Percentiles rank a stretch among this genome's conserved stretches.
phyloP scores from a whole-genome alignment of 1,139 yeast species.

The Suhomyces bribrorum region DNA sequence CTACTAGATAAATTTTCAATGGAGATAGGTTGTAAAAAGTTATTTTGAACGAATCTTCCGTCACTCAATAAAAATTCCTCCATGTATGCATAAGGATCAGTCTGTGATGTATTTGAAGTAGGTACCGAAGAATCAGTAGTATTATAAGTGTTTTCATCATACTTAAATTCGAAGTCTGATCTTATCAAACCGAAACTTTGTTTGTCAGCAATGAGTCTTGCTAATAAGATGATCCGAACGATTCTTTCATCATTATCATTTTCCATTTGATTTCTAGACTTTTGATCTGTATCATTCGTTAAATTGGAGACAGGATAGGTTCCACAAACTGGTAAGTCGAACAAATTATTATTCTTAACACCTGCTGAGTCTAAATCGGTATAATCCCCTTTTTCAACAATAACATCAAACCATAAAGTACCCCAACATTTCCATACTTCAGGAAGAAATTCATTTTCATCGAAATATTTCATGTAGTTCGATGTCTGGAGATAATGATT shows the following conservation, averaged over 20 bases:
- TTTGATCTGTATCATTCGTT: slow-evolving; percentile 17
- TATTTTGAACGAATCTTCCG: slow-evolving; percentile 45
- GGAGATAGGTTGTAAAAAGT: slow-evolving; percentile 40
- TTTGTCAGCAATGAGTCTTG: slow-evolving; percentile 50
- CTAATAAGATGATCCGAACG: slow-evolving; percentile 51
- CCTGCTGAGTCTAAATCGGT: slow-evolving; percentile 57
- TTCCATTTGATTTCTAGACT: slow-evolving; percentile 31
- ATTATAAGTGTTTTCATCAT: slow-evolving; percentile 31
- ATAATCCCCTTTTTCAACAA: slow-evolving; percentile 52
- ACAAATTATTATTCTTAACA: slow-evolving; percentile 51
- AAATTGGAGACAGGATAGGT: slow-evolving; percentile 38
- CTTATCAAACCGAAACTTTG: slow-evolving; percentile 53
- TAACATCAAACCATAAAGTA: slow-evolving; percentile 71
- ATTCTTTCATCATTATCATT: slow-evolving; percentile 48
- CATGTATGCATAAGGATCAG: slow-evolving; percentile 29
- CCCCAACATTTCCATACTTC: slow-evolving; percentile 90
- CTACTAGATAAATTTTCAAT: slow-evolving; percentile 24
- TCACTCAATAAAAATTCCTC: slow-evolving; percentile 45
- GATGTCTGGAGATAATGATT: slow-evolving; percentile 35
- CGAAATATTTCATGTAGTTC: slow-evolving; percentile 42
- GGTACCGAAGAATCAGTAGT: slow-evolving; percentile 24
- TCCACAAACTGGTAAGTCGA: slow-evolving; percentile 71
- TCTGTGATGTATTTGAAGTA: slow-evolving; percentile 8
- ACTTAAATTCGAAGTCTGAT: slow-evolving; percentile 47
- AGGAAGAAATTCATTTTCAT: slow-evolving; percentile 60